These are phyloP conservation scores for Podospora appendiculata DNA, from an alignment of 495 filamentous ascomycete genomes.

Conservation along the genomic window DNA sequence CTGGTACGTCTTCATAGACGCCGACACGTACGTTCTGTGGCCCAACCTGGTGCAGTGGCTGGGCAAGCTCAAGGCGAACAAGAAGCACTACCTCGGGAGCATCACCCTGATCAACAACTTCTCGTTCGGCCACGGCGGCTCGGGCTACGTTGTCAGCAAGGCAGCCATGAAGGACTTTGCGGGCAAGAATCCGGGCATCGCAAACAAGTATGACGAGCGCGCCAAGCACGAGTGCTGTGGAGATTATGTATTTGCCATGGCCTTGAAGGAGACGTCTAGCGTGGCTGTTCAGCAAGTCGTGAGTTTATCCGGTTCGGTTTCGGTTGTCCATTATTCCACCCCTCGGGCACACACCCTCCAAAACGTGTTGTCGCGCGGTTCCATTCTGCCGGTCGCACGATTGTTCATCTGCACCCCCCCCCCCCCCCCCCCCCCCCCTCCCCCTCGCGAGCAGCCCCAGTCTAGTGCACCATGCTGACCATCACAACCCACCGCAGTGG, in stretches of 20 bases:
- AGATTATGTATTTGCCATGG: slow-evolving; percentile 55
- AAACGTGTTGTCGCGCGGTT: not conserved
- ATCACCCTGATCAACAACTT: slow-evolving; percentile 46
- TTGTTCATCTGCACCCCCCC: not conserved
- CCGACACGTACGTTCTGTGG: slow-evolving; percentile 61
- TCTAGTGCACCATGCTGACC: slow-evolving; percentile 8
- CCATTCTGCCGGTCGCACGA: not conserved
- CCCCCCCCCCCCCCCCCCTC: not conserved
- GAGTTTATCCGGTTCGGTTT: slow-evolving; percentile 3
- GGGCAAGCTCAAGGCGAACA: slow-evolving; percentile 36
- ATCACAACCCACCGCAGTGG: slow-evolving; percentile 20
- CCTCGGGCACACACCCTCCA: too few relatives aligned
- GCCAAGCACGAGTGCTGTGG: slow-evolving; percentile 58
- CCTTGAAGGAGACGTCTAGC: slow-evolving; percentile 41
- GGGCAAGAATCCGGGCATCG: slow-evolving; percentile 32
- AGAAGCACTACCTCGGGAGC: slow-evolving; percentile 52
- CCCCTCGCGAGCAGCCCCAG: not conserved
- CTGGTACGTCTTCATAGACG: slow-evolving; percentile 66
- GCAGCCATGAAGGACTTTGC: slow-evolving; percentile 42
- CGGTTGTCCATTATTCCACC: not conserved
- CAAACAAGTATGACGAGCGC: slow-evolving; percentile 42
- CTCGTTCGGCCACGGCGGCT: slow-evolving; percentile 60
- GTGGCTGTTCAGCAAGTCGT: slow-evolving; percentile 28
- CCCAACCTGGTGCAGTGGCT: slow-evolving; percentile 53
- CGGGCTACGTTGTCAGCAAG: slow-evolving; percentile 57